Base-by-base conservation (phyloP, 225 moss, liverwort and hornwort genomes). In the Polytrichum commune region DNA sequence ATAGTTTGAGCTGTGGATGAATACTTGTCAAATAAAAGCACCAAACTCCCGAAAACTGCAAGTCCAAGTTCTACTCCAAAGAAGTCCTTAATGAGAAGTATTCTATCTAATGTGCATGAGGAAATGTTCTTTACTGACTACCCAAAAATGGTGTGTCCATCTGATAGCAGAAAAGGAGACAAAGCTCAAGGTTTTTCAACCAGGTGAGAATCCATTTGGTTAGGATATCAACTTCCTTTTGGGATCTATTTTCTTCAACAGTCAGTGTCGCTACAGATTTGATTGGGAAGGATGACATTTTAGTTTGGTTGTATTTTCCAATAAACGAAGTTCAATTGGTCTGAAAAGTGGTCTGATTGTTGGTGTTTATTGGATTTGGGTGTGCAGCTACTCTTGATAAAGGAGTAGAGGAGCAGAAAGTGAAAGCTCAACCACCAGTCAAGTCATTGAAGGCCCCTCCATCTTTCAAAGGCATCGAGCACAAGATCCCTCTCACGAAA, bases 401-500 rank as follows among this genome's bases (percentile, higher is more conserved):
- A 6, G 72, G 19, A 63, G 4, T 30, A 0, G 71, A 81, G 69
- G 78, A 78, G n/a, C 30, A 66, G 25, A 75, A 26, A 65, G 69
- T 84, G 38, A 85, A 70, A 28, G 76, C 76, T 13, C 83, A 82
- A 3, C 82, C 90, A 3, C 82, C 90, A 61, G 78, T 82, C 30
- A 90, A 85, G 69, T 55, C 76, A 1, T 69, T 90, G 27, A 93
- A 90, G 76, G 82, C 88, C 0, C 90, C 90, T 29, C 90, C 92
- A 1, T 88, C 92, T 5, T 88, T 88, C 55, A 90, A 78, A 73
- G 74, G 72, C 10, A 63, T 67, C 25, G 53, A 65, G 30, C 78
- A 71, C 5, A 73, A 77, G 38, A 60, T 76, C 29, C 66, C 61
- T 18, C 72, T 62, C 27, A 81, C 69, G 57, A 38, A 73, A 70